A percentile compares a stretch with the other conserved stretches of the same genome.
These are phyloP conservation scores for Yarrowia sp. DNA, from an alignment of 805 yeast species.

Conservation along the genomic window DNA sequence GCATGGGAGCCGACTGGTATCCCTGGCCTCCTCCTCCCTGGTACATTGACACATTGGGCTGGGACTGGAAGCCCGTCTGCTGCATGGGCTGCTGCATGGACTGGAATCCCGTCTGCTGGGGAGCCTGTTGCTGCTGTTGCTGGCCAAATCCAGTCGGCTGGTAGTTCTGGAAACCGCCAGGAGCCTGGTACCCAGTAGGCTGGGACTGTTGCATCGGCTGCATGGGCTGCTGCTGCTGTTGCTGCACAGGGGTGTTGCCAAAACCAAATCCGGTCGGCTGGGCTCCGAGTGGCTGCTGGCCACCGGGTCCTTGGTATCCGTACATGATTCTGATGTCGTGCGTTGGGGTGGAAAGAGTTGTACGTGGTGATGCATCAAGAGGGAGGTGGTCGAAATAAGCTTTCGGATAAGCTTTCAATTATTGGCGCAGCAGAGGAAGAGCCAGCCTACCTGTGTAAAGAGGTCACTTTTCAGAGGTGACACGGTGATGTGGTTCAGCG, in stretches of 20 bases:
- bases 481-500: too few relatives aligned
- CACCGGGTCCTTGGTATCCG: conserved; percentile 40
- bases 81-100: conserved; percentile 42
- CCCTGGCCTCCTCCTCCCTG: conserved; percentile 37
- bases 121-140: conserved; percentile 30
- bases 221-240: conserved; percentile 37
- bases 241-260: conserved; percentile 34
- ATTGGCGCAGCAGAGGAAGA: conserved; percentile 28
- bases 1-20: conserved; percentile 39
- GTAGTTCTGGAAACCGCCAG: conserved; percentile 35
- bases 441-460: conserved; percentile 2
- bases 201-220: conserved; percentile 35
- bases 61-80: conserved; percentile 39
- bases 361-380: conserved; percentile 13
- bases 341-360: conserved; percentile 1
- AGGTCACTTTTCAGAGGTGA: too few relatives aligned
- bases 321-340: conserved; percentile 35
- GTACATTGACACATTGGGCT: conserved; percentile 39
- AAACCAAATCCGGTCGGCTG: conserved; percentile 42
- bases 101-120: conserved; percentile 43
- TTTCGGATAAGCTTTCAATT: conserved; percentile 7
- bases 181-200: conserved; percentile 30
- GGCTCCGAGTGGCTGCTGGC: conserved; percentile 39
- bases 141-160: conserved; percentile 40
- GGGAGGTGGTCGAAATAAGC: not conserved